These are phyloP conservation scores for Cladophialophora psammophila DNA, from an alignment of 2,329 filamentous ascomycete species.

Conservation along the genomic window DNA sequence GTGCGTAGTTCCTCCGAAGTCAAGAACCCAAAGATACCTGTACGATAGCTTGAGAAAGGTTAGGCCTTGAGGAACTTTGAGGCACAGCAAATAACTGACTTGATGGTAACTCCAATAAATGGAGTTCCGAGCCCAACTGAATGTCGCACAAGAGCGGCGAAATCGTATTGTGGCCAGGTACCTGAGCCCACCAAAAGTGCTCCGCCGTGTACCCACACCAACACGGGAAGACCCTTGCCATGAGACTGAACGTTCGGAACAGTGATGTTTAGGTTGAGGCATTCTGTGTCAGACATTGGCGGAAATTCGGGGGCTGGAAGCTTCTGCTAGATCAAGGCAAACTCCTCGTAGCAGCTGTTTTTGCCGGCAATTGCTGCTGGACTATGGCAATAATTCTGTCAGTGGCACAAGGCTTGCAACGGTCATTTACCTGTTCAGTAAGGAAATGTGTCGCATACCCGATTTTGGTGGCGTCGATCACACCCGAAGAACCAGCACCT, in stretches of 20 bases:
- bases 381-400: too few relatives aligned
- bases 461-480: too few relatives aligned
- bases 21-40: constrained; percentile 54
- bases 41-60: constrained; percentile 53
- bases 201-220: constrained; percentile 65
- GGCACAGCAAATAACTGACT: constrained; percentile 44
- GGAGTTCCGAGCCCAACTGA: constrained; percentile 54
- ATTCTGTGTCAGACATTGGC: constrained; percentile 54
- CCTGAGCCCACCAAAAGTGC: constrained; percentile 65
- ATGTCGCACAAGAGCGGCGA: constrained; percentile 54
- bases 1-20: constrained; percentile 57
- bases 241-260: constrained; percentile 45
- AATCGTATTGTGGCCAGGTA: constrained; percentile 62
- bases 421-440: too few relatives aligned
- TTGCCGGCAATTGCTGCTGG: too few relatives aligned
- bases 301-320: background rate
- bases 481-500: too few relatives aligned
- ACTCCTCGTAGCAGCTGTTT: background rate
- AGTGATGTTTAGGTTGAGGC: constrained; percentile 62
- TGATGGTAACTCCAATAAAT: constrained; percentile 55
- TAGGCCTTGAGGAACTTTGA: background rate
- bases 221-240: constrained; percentile 60
- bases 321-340: background rate
- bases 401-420: too few relatives aligned
- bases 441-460: too few relatives aligned